These are phyloP conservation scores for Hypoxylon lienhwacheense DNA, from an alignment of 495 filamentous ascomycete genomes.

Conservation along the genomic window DNA sequence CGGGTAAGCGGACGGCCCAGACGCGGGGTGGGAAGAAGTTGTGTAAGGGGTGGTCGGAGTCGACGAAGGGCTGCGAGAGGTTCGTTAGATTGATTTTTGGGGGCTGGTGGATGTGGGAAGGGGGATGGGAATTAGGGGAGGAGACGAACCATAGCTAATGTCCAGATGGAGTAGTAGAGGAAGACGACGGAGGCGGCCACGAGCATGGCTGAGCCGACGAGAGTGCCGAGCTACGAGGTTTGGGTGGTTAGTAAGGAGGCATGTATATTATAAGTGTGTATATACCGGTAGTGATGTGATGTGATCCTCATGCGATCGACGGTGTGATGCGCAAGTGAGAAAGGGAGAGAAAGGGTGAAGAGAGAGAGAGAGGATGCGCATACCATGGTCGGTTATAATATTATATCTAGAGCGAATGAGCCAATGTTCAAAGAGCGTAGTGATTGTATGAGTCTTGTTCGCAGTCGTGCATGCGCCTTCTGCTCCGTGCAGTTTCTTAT, in stretches of 20 bases:
- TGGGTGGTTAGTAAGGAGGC: constrained; percentile 21
- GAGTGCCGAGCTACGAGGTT: constrained; percentile 77
- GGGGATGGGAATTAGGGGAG: constrained; percentile 4
- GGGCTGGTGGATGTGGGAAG: neutral
- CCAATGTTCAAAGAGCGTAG: too few species aligned
- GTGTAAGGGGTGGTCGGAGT: constrained; percentile 89
- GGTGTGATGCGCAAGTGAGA: neutral
- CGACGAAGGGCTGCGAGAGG: constrained; percentile 84
- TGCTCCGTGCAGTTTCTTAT: neutral
- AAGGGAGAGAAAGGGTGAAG: neutral
- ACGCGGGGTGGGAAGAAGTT: constrained; percentile 94
- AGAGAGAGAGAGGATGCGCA: constrained; percentile 2
- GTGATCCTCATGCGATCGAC: constrained; percentile 1
- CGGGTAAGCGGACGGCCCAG: constrained; percentile 97
- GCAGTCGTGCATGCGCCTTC: neutral
- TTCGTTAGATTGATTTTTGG: neutral
- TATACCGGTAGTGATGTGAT: constrained; percentile 92
- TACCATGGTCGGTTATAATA: constrained; percentile 44
- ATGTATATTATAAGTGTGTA: neutral
- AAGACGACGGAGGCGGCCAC: constrained; percentile 93
- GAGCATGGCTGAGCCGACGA: constrained; percentile 97
- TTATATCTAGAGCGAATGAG: neutral
- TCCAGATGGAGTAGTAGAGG: constrained; percentile 98
- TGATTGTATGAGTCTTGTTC: too few species aligned
- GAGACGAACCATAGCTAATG: constrained; percentile 80